These are phyloP conservation scores for Clavispora santaluciae DNA, from an alignment of 805 yeast species.

Conservation along the genomic window DNA sequence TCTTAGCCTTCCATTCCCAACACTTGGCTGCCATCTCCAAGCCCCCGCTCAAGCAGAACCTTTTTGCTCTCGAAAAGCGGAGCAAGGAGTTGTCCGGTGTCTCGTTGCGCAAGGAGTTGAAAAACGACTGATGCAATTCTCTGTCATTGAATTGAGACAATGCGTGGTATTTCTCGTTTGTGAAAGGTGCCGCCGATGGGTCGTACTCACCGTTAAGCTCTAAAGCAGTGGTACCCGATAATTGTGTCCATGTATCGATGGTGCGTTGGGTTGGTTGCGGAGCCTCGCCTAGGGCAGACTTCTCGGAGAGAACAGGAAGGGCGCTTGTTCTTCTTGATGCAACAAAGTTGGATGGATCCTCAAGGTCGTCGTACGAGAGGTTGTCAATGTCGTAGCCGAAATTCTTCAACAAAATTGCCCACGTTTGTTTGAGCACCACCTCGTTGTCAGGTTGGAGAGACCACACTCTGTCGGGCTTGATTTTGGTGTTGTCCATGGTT, in stretches of 20 bases:
- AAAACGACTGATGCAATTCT: conserved; percentile 14
- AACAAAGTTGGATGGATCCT: conserved; percentile 6
- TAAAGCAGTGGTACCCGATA: conserved; percentile 8
- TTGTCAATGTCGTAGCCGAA: conserved; percentile 15
- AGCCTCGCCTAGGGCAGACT: conserved; percentile 6
- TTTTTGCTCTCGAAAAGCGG: conserved; percentile 16
- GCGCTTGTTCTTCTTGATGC: conserved; percentile 10
- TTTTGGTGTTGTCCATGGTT: conserved; percentile 3
- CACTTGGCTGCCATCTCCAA: conserved; percentile 12
- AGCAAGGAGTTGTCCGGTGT: conserved; percentile 15
- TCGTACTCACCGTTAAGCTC: conserved; percentile 9
- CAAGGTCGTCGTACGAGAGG: conserved; percentile 9
- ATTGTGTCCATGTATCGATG: conserved; percentile 3
- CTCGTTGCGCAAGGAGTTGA: conserved; percentile 11
- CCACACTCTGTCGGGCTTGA: conserved; percentile 16
- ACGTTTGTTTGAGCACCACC: conserved; percentile 58
- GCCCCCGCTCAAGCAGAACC: conserved; percentile 11
- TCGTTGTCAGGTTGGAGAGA: conserved; percentile 50
- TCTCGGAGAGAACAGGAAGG: conserved; percentile 9
- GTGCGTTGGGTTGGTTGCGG: conserved; percentile 11
- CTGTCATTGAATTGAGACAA: conserved; percentile 10
- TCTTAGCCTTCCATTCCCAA: conserved; percentile 13
- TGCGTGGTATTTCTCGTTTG: conserved; percentile 5
- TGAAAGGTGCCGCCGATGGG: conserved; percentile 5
- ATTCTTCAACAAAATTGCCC: conserved; percentile 59